phyloP scores from a whole-genome alignment of 2,329 filamentous ascomycete genomes.

The Periglandula ipomoeae region DNA sequence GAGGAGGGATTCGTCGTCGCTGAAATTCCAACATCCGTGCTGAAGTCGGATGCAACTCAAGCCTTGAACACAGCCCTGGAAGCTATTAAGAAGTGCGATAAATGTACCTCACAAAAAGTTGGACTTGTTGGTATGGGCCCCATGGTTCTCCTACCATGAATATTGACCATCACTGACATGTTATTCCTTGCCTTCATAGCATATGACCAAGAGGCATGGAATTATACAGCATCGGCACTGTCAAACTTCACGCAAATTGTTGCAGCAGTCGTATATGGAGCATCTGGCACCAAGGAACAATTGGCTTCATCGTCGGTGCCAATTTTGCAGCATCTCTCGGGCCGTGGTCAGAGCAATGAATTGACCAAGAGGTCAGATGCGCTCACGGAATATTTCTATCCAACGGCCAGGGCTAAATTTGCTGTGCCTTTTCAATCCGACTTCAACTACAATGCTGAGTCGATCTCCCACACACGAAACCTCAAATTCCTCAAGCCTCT shows the following conservation, averaged over 20 bases:
- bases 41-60: conserved; percentile 8
- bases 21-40: conserved; percentile 33
- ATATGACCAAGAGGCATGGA: conserved; percentile 15
- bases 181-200: conserved; percentile 5
- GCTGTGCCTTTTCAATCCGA: conserved; percentile 36
- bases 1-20: conserved; percentile 60
- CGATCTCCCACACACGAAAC: conserved; percentile 57
- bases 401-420: conserved; percentile 26
- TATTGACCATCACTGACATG: neutral
- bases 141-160: neutral
- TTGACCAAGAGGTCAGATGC: conserved; percentile 1
- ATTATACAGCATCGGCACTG: conserved; percentile 13
- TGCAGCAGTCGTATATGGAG: conserved; percentile 15
- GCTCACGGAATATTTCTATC: conserved; percentile 30
- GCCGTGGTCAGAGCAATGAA: conserved; percentile 2
- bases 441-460: conserved; percentile 44
- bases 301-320: conserved; percentile 8
- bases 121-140: conserved; percentile 24
- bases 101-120: conserved; percentile 28
- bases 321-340: conserved; percentile 13
- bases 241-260: conserved; percentile 13
- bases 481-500: conserved; percentile 55
- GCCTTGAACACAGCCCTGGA: conserved; percentile 13
- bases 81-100: conserved; percentile 13
- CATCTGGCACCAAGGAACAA: neutral